A percentile compares a stretch with the other conserved stretches of the same genome.
Evolutionary conservation across 1,284 basidiomycete species (phyloP).

Genomic region (Kwoniella shivajii): DNA sequence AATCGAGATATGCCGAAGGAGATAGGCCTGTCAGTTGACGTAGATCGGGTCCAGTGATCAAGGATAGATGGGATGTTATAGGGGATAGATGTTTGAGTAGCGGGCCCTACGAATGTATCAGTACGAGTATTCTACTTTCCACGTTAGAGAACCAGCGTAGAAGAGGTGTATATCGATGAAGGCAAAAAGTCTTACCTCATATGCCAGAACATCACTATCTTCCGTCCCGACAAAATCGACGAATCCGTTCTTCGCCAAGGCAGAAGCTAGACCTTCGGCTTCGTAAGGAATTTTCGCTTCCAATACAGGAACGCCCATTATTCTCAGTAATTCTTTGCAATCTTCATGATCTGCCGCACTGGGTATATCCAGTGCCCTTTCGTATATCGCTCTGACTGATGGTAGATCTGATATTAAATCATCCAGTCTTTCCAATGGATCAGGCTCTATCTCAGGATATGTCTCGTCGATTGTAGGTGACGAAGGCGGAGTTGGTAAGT

Average conservation of each 20-base stretch:
- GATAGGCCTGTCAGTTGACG: conserved; percentile 59
- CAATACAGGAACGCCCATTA: conserved; percentile 76
- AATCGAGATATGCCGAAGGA: conserved; percentile 69
- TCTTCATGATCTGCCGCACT: conserved; percentile 39
- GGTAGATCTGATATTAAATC: conserved; percentile 21
- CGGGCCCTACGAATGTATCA: conserved; percentile 67
- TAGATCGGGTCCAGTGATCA: conserved; percentile 68
- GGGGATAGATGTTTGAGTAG: conserved; percentile 73
- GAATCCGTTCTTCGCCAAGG: conserved; percentile 68
- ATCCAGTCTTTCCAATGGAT: conserved; percentile 21
- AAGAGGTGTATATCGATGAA: too few species aligned
- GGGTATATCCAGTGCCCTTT: conserved; percentile 37
- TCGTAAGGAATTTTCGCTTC: conserved; percentile 69
- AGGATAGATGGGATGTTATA: conserved; percentile 61
- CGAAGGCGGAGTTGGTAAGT: conserved; percentile 1
- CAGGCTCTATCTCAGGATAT: not conserved
- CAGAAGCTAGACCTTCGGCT: conserved; percentile 77
- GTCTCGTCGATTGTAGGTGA: conserved; percentile 1
- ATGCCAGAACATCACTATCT: conserved; percentile 63
- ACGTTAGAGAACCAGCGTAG: too few species aligned
- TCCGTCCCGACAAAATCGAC: conserved; percentile 86
- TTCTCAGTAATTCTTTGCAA: conserved; percentile 59
- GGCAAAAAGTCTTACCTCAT: conserved; percentile 35
- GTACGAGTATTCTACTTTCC: too few species aligned
- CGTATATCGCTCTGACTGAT: conserved; percentile 29